Evolutionary conservation across 306 rosid species (phyloP), one percentile per base, ranked within the genome.

Genomic region (Vicia villosa): DNA sequence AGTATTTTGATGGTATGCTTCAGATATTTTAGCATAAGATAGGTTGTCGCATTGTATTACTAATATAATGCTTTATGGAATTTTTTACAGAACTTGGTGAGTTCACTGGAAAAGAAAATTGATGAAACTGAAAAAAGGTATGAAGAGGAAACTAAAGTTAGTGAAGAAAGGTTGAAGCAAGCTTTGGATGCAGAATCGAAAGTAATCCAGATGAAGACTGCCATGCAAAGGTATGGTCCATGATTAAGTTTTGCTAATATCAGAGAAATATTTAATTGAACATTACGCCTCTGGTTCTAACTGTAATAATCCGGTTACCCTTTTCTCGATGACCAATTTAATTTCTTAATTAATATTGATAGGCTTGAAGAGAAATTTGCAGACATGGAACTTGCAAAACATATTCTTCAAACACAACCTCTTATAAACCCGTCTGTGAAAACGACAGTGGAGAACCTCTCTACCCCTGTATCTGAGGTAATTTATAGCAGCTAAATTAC

Each of bases 131-230:
- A 91, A 86, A 95, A 86, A 70, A 89, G 81, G 76, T 95, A 82
- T 66, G 97, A 82, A 81, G 93, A 87, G 83, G 92, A 97, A 52
- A 91, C 62, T 82, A 87, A 83, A 78, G 75, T 85, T 70, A 89
- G 99, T 59, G 96, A 91, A 82, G 99, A 95, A 77, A 85, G 97
- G 86, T 83, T 86, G 87, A 91, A 89, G 84, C 96, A 91, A 83
- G 92, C 99, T 34, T 76, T 85, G 79, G 99, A 95, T 41, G 97
- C 99, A 56, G 99, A 95, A 81, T 75, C 97, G 16, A 89, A 91
- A 83, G 89, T 95, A 65, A 83, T 89, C 79, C 87, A 87, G 83
- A 74, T 95, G 76, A 95, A 91, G 95, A 89, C 97, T 49, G 76
- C 88, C 17, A 95, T 95, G 96, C 95, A 95, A 78, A 95, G 96